Conservation (phyloP, 208 protist genomes). For the Trypanosoma mega region DNA sequence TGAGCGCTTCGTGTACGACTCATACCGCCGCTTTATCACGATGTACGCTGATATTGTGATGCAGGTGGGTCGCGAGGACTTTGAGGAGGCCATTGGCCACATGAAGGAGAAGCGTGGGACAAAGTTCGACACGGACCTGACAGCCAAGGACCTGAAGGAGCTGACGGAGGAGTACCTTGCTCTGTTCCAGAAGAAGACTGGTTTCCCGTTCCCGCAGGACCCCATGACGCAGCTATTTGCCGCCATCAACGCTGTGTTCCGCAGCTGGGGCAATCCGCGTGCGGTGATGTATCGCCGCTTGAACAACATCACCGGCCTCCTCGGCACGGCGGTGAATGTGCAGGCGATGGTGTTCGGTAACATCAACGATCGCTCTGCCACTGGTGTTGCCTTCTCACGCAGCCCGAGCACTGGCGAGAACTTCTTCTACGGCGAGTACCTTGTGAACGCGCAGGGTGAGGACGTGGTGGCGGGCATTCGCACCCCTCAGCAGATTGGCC, state of each 20-base stretch:
- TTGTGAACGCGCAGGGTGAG: conserved; percentile 95
- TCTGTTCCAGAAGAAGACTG: conserved; percentile 65
- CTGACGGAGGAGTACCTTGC: conserved; percentile 68
- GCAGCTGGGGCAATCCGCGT: conserved; percentile 89
- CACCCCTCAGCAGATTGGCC: conserved; percentile 88
- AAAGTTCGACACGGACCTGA: conserved; percentile 89
- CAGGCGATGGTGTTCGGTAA: conserved; percentile 97
- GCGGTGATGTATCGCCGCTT: conserved; percentile 91
- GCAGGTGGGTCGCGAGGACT: conserved; percentile 83
- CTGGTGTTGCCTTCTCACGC: conserved; percentile 94
- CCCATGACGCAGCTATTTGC: conserved; percentile 83
- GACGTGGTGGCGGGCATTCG: conserved; percentile 96
- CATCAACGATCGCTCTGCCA: conserved; percentile 88
- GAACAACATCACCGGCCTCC: conserved; percentile 88
- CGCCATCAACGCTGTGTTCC: conserved; percentile 91
- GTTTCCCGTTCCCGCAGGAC: conserved; percentile 87
- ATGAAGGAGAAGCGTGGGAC: conserved; percentile 74
- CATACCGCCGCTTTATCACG: conserved; percentile 94
- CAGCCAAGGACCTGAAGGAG: conserved; percentile 69
- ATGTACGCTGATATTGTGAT: conserved; percentile 96
- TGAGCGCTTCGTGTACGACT: conserved; percentile 93
- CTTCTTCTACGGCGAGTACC: conserved; percentile 94
- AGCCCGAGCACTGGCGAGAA: conserved; percentile 93
- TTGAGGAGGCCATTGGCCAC: conserved; percentile 74
- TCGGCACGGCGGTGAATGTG: conserved; percentile 95